Percentiles rank a stretch among this genome's conserved stretches.
Conservation (phyloP, 441 rosid genomes). For the Syzygium malaccense region DNA sequence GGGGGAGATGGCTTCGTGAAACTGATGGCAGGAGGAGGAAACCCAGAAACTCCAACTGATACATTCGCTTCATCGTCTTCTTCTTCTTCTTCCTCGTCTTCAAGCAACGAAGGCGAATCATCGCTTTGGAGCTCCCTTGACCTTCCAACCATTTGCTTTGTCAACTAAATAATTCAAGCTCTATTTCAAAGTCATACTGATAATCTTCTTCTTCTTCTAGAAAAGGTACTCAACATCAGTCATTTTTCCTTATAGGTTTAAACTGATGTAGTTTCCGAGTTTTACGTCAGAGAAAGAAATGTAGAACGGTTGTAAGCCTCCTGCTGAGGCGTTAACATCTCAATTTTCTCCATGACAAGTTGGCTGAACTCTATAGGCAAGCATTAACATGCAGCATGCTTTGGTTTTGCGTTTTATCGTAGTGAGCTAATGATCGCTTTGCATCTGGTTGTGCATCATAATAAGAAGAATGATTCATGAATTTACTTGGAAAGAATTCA, state of each 20-base stretch:
- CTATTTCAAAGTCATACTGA: neutral
- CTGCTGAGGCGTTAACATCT: neutral
- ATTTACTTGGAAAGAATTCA: neutral
- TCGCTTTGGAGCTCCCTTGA: constrained; percentile 61
- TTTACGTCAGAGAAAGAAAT: neutral
- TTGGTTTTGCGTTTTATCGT: neutral
- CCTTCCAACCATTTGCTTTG: constrained; percentile 54
- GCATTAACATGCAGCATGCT: neutral
- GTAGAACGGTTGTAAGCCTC: neutral
- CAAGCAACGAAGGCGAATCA: constrained; percentile 32
- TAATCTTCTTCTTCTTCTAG: neutral
- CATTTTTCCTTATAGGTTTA: neutral
- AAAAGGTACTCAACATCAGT: neutral
- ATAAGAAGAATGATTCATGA: neutral
- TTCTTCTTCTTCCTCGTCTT: constrained; percentile 8
- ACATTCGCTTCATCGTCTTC: neutral
- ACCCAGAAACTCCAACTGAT: constrained; percentile 7
- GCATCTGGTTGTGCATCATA: neutral
- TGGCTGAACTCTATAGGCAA: neutral
- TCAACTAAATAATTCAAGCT: constrained; percentile 22
- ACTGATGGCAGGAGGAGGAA: constrained; percentile 10
- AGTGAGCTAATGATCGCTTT: neutral
- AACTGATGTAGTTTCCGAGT: neutral
- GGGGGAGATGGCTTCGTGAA: constrained; percentile 5
- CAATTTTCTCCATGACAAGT: neutral